Base-by-base conservation (phyloP, 2,329 filamentous ascomycete genomes). In the Bretziella fagacearum region DNA sequence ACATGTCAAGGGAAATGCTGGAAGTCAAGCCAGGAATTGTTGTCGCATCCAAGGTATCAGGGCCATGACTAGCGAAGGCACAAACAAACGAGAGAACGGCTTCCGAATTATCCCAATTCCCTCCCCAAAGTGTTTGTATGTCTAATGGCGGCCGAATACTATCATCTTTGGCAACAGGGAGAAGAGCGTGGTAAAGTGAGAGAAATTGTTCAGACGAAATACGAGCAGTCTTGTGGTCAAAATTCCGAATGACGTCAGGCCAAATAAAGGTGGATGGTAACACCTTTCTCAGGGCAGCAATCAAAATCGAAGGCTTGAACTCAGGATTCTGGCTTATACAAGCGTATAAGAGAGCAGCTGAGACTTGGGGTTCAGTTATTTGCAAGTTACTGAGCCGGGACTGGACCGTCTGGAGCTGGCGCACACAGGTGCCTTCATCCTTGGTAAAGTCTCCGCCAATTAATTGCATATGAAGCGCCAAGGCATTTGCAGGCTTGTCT, bases 21-120 rank as follows among this genome's bases (percentile, higher is more conserved):
- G 77, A 73, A 48, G 83, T 75, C 29, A 96, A 71, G 27, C 81
- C 77, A 1, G 86, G 89, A 50, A 96, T 91, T 29, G 81, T 82
- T 10, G 79, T 81, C 2, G 84, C 81, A 59, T 96, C 86, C 22
- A 94, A 70, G 56, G 87, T 75, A 23, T 84, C 74, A 0, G 80
- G 72, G 10, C 73, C 74, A 48, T 87, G 72, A 3, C 82, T 83
- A 18, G 89, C 71, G 59, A 89, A 95, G 15, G 86, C 86, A 53
- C 81, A 81, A 46, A 96, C 75, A 59, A 96, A 95, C n/a, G 87
- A 93, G 29, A 98, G 67, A 54, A 96, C 89, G 0, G 91, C 84
- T 52, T 93, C 79, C 11, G 81, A 74, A 54, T 93, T 76, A 52
- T 80, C 77, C 89, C 93, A 98, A 52, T 75, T 68, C 56, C 87